Conservation (phyloP, 1,139 yeast genomes). For the Saccharomyces hybrid region DNA sequence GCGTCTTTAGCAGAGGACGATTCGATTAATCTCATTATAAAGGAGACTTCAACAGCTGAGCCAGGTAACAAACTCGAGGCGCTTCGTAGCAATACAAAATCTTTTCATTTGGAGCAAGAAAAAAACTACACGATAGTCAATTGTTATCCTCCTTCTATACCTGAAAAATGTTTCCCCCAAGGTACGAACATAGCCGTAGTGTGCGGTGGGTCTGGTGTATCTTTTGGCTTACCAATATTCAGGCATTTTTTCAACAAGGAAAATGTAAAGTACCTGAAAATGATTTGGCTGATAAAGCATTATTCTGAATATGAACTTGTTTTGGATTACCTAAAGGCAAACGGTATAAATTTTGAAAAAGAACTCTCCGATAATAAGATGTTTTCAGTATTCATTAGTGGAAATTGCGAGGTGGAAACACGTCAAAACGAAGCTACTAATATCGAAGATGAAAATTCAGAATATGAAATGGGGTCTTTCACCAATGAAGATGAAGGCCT, state of each 20-base stretch:
- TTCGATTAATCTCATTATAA: constrained; percentile 41
- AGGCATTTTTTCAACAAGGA: constrained; percentile 33
- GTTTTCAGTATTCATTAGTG: neutral
- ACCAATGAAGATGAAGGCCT: neutral
- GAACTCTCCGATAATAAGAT: neutral
- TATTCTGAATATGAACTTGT: constrained; percentile 15
- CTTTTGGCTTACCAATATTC: constrained; percentile 62
- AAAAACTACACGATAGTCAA: constrained; percentile 19
- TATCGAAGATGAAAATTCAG: neutral
- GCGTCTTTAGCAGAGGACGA: constrained; percentile 56
- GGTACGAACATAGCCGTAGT: constrained; percentile 51
- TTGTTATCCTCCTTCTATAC: constrained; percentile 17
- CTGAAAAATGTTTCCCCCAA: constrained; percentile 30
- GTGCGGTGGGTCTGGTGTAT: constrained; percentile 87
- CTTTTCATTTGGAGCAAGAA: constrained; percentile 21
- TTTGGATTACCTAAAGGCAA: constrained; percentile 5
- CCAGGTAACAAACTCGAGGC: neutral
- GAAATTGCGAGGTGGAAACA: neutral
- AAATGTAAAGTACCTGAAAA: constrained; percentile 15
- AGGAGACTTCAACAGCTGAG: constrained; percentile 35
- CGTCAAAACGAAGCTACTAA: neutral
- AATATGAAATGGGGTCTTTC: constrained; percentile 2
- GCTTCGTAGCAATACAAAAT: constrained; percentile 5
- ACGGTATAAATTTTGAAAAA: neutral
- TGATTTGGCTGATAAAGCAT: constrained; percentile 27